Base-by-base conservation (phyloP, 805 yeast species). In the Candida maris region DNA sequence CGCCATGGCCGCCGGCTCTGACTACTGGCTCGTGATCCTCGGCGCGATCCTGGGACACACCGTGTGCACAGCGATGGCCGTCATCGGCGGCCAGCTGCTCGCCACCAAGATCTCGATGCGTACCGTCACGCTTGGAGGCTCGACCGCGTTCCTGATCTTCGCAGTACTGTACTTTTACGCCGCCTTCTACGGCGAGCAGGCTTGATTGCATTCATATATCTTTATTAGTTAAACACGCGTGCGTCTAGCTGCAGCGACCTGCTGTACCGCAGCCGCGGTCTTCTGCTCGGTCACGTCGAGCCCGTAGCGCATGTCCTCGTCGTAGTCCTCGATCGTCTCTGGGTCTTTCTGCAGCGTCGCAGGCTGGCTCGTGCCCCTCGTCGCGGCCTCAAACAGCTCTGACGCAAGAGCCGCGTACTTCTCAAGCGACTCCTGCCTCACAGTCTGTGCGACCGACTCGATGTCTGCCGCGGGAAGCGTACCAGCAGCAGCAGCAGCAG, bases 1-100 rank as follows among this genome's bases (percentile, higher is more conserved):
- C 52, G 97, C 97, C 27, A 84, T 93, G 94, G 97, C 97, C 35
- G 96, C 98, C 1, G 96, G 96, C 26, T 80, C 87, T 29, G 84
- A 88, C 60, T 93, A 87, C 64, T 81, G 93, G 89, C 71, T 71
- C 48, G 95, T 89, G 26, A 86, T 91, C 31, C 49, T 80, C 31
- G 98, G 99, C 43, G 95, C 95, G 15, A 77, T 87, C 25, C 60
- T 82, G 28, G 99, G 98, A 22, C 99, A 93, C 62, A 79, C 82
- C 7, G 31, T 84, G 7, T 93, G 97, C 65, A 85, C 97, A 0
- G 77, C 76, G 22, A 75, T 87, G 41, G 97, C 98, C n/a, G 94
- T 91, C 30, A 34, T 85, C 37, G 97, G 97, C 33, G 99, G 99
- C 20, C 85, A 84, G 64, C 71, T 85, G 40, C 70, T 93, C 42